phyloP scores from a whole-genome alignment of 176 grass and related monocot species.

The Rhipidocladum racemiflorum region DNA sequence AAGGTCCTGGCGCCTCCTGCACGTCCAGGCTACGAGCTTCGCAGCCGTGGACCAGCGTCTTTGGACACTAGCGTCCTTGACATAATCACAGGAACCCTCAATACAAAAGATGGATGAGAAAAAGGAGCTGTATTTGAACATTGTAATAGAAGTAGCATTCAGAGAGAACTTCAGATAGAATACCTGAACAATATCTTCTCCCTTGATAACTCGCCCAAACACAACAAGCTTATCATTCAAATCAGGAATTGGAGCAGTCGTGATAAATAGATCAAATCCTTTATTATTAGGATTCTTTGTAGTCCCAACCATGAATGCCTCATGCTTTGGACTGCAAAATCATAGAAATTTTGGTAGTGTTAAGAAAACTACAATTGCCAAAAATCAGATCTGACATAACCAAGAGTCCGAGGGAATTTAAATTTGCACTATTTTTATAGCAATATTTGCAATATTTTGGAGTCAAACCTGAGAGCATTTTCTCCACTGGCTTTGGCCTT shows the following conservation, averaged over 20 bases:
- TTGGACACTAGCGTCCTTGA: too few species aligned
- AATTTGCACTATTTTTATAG: not conserved
- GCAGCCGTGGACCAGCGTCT: too few species aligned
- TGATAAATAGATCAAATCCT: conserved; percentile 98
- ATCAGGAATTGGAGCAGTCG: conserved; percentile 87
- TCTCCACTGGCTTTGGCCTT: conserved; percentile 78
- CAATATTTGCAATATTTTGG: not conserved
- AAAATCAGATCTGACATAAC: not conserved
- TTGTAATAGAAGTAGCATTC: not conserved
- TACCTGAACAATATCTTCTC: conserved; percentile 97
- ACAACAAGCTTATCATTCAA: conserved; percentile 86
- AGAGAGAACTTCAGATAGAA: conserved; percentile 15
- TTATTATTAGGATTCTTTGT: conserved; percentile 59
- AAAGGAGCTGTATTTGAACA: not conserved
- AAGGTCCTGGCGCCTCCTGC: too few species aligned
- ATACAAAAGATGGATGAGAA: not conserved
- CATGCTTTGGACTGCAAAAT: conserved; percentile 74
- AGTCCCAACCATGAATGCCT: conserved; percentile 93
- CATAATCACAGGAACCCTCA: not conserved
- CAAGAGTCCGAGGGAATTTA: conserved; percentile 12
- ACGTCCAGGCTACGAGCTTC: too few species aligned
- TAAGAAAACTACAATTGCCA: conserved; percentile 4
- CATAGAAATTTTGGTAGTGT: conserved; percentile 11
- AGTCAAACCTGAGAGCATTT: conserved; percentile 68
- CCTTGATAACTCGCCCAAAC: conserved; percentile 81